Base-by-base conservation (phyloP, 2,329 filamentous ascomycete genomes). In the Fusarium scirpi region DNA sequence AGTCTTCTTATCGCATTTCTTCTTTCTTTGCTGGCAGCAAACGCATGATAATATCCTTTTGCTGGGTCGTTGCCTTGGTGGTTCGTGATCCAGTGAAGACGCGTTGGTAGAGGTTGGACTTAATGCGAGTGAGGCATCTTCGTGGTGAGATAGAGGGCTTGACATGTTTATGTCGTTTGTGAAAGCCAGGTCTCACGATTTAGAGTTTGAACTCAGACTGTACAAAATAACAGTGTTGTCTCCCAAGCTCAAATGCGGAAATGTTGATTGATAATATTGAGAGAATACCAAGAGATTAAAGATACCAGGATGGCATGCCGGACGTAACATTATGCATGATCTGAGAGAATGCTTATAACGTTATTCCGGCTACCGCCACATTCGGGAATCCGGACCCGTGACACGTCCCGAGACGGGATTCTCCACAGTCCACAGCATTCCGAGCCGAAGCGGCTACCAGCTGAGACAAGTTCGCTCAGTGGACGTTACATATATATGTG, bases 11-110 rank as follows among this genome's bases (percentile, higher is more conserved):
- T 79, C 77, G 56, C 78, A 79, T 40, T 76, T 79, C 67, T 79
- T 79, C 63, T 79, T 79, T 24, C 78, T 74, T 46, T 77, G 77
- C 51, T 78, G 76, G 65, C 77, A 78, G 12, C 77, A 49, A 9
- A 77, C 74, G 22, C 77, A 78, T 1, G 77, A 74, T 4, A 77
- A 34, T 27, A 76, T 51, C 32, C 69, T 48, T 34, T 70, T 72
- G 16, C 62, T 44, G 1, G 58, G 5, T 0, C 52, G 16, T 46
- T 76, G 72, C n/a, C 69, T 67, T 1, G 62, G 47, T 15, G 54
- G 62, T 5, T 70, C 67, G 9, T 24, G 59, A n/a, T 27, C 51
- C 52, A 18, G 57, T 24, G 9, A 66, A 57, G 5, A 66, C 57
- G 56, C 65, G 46, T 67, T 62, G 41, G 49, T 48, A 24, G 60